These are phyloP conservation scores for Xylaria cubensis DNA, from an alignment of 495 filamentous ascomycete species.

Conservation along the genomic window DNA sequence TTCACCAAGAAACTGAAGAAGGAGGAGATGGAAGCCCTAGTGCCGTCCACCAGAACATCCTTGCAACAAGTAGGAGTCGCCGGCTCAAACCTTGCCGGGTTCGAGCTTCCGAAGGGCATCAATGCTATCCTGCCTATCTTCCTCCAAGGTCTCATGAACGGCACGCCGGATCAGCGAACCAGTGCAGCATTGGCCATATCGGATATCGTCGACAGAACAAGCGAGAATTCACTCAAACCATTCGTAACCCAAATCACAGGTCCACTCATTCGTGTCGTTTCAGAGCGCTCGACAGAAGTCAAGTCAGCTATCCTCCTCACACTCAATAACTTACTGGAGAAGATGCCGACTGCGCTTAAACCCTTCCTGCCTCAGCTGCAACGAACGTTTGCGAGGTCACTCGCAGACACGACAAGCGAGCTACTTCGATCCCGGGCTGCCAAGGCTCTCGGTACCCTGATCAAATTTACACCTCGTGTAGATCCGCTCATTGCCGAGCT, in stretches of 20 bases:
- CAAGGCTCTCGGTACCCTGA: slow-evolving; percentile 94
- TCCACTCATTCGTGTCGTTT: slow-evolving; percentile 95
- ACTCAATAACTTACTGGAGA: slow-evolving; percentile 92
- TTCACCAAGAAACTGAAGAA: slow-evolving; percentile 90
- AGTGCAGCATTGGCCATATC: slow-evolving; percentile 92
- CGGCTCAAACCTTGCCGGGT: slow-evolving; percentile 84
- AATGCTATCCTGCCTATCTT: slow-evolving; percentile 96
- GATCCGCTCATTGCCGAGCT: slow-evolving; percentile 87
- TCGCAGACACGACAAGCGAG: slow-evolving; percentile 93
- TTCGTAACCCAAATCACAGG: slow-evolving; percentile 98
- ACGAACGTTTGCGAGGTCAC: slow-evolving; percentile 92
- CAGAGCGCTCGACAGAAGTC: slow-evolving; percentile 92
- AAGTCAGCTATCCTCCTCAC: slow-evolving; percentile 94
- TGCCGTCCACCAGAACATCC: slow-evolving; percentile 81
- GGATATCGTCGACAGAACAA: slow-evolving; percentile 92
- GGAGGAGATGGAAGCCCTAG: slow-evolving; percentile 97
- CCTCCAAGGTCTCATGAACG: slow-evolving; percentile 96
- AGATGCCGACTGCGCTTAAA: slow-evolving; percentile 94
- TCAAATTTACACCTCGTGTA: slow-evolving; percentile 93
- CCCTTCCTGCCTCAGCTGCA: slow-evolving; percentile 97
- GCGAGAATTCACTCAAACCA: slow-evolving; percentile 79
- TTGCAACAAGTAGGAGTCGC: slow-evolving; percentile 87
- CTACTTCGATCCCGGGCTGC: slow-evolving; percentile 85
- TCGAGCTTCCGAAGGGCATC: slow-evolving; percentile 95
- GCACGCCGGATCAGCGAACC: slow-evolving; percentile 86